These are phyloP conservation scores for Magnusiomyces suaveolens DNA, from an alignment of 1,139 yeast genomes.

Conservation along the genomic window DNA sequence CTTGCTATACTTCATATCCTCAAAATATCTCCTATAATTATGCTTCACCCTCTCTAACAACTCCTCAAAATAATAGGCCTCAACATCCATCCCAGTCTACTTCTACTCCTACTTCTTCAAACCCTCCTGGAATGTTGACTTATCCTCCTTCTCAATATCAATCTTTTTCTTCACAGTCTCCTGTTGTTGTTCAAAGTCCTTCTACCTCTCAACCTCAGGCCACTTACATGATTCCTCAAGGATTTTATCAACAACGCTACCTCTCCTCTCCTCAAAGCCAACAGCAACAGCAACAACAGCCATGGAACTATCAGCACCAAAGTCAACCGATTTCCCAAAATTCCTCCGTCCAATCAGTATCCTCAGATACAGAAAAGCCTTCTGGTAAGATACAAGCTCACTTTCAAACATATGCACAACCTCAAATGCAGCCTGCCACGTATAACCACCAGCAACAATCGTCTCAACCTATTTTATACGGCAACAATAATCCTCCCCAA, in stretches of 20 bases:
- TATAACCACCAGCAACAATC: neutral
- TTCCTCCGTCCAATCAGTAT: slow-evolving; percentile 1
- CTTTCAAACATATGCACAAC: neutral
- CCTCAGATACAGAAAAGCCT: neutral
- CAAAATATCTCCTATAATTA: neutral
- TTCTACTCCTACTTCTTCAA: neutral
- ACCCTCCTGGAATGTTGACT: neutral
- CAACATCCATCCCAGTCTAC: neutral
- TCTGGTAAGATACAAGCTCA: neutral
- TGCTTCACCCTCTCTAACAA: neutral
- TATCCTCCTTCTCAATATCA: neutral
- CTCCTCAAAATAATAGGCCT: neutral
- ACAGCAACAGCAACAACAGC: slow-evolving; percentile 1
- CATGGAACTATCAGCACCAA: neutral
- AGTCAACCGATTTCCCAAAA: neutral
- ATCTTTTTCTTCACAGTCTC: neutral
- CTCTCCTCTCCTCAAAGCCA: neutral
- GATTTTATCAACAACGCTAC: neutral
- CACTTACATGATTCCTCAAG: slow-evolving; percentile 1
- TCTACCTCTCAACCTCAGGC: neutral
- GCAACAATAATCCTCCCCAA: too few relatives aligned
- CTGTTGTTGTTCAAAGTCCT: neutral
- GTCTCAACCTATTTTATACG: too few relatives aligned
- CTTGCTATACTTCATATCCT: neutral
- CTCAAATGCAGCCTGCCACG: neutral